Conservation (phyloP, 1,284 basidiomycete species). For the Pterula multifida region DNA sequence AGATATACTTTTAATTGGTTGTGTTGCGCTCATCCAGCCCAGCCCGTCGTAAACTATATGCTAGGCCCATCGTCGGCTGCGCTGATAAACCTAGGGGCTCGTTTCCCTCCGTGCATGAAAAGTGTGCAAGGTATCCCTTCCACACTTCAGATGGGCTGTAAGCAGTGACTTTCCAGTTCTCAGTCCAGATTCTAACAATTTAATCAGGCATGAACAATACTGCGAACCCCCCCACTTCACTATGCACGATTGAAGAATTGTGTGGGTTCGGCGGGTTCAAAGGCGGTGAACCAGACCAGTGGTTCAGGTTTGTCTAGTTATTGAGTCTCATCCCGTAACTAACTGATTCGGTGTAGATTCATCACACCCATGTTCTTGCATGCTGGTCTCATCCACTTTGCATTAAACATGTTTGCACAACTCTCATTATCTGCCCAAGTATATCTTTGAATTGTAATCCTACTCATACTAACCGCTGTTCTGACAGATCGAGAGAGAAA, state of each 20-base stretch:
- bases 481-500: constrained; percentile 66
- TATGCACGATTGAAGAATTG: constrained; percentile 73
- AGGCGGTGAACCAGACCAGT: constrained; percentile 64
- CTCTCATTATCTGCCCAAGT: constrained; percentile 71
- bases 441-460: constrained; percentile 8
- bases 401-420: constrained; percentile 86
- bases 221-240: constrained; percentile 52
- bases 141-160: constrained; percentile 54
- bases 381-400: constrained; percentile 81
- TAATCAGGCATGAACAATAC: constrained; percentile 60
- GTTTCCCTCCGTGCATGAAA: constrained; percentile 89
- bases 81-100: constrained; percentile 82
- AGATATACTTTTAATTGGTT: no score
- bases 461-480: neutral
- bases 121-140: constrained; percentile 47
- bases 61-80: constrained; percentile 80
- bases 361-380: constrained; percentile 85
- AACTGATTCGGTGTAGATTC: constrained; percentile 34
- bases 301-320: constrained; percentile 51
- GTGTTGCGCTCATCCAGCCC: no score
- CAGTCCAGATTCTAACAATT: constrained; percentile 3
- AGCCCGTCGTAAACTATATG: constrained; percentile 86
- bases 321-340: neutral
- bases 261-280: constrained; percentile 86
- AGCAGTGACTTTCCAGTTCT: constrained; percentile 12